These are phyloP conservation scores for Neonectria coccinea DNA, from an alignment of 2,329 filamentous ascomycete species.

Conservation along the genomic window DNA sequence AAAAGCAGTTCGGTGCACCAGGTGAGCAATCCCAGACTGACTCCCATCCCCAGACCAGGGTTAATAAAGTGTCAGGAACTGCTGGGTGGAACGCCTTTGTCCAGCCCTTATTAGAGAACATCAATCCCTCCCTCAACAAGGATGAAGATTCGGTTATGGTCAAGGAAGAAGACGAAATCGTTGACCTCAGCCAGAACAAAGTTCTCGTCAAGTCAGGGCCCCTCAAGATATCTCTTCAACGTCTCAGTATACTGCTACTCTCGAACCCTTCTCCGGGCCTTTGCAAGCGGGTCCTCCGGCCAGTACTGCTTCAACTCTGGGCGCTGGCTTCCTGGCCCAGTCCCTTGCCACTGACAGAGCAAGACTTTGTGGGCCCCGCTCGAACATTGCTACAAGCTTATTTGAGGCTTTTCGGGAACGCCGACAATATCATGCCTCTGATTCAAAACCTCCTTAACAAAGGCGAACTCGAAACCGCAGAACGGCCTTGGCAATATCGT, in stretches of 20 bases:
- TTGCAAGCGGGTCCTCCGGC: conserved; percentile 69
- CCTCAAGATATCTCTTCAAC: conserved; percentile 63
- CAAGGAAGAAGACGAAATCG: conserved; percentile 52
- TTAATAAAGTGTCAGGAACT: conserved; percentile 52
- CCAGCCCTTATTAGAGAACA: conserved; percentile 64
- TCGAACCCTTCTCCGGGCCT: conserved; percentile 76
- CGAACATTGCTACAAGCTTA: conserved; percentile 66
- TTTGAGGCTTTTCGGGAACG: conserved; percentile 66
- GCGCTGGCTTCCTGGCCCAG: conserved; percentile 65
- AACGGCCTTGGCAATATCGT: conserved; percentile 65
- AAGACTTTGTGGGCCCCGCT: conserved; percentile 59
- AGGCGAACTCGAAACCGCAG: conserved; percentile 55
- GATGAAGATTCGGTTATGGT: conserved; percentile 20
- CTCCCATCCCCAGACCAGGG: background rate
- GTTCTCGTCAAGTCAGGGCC: conserved; percentile 61
- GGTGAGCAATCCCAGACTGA: conserved; percentile 50
- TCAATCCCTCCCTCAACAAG: conserved; percentile 58
- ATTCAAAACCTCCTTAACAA: conserved; percentile 67
- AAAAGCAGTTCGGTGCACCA: conserved; percentile 72
- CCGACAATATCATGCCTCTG: conserved; percentile 61
- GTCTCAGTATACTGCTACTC: conserved; percentile 67
- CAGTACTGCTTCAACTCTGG: conserved; percentile 73
- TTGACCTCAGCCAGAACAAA: conserved; percentile 58
- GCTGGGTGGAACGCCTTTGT: conserved; percentile 74
- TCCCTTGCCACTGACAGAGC: conserved; percentile 48